Base-by-base conservation (phyloP, 371 early-diverging fungal genomes). In the Mucor irregularis region DNA sequence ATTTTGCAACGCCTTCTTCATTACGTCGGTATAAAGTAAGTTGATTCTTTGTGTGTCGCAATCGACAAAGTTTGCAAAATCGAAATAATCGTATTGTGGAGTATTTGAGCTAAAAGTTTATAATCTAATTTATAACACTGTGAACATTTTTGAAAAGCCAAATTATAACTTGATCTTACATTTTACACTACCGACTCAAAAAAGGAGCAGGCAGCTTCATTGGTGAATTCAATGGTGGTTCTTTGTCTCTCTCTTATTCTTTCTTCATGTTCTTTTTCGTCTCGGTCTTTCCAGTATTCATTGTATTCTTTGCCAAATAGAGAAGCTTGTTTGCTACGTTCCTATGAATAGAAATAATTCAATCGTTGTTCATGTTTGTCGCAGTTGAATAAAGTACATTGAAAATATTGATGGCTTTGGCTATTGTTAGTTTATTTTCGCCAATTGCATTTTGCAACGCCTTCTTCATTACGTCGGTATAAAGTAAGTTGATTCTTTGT, bases 21-120 rank as follows among this genome's bases (percentile, higher is more conserved):
- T 58, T 14, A 35, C 16, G 28, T 58, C 51, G 19, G 7, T 17
- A 26, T 58, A 45, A 19, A 33, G 29, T 22, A 31, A 35, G 42
- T 58, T 50, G 19, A 22, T 24, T n/a, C 51, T n/a, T 35, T 44
- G 25, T 21, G 47, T 29, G 56, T 49, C 37, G 7, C 30, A 17
- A 40, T 48, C 38, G 40, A 47, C 48, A 39, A 47, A 39, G 24
- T 56, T 56, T 7, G 29, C 56, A 56, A 56, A 56, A 28, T 56
- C 49, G 28, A 56, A 56, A 39, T 56, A 56, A 49, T 48, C 49
- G 31, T 47, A 56, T 30, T n/a, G n/a, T n/a, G n/a, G n/a, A n/a
- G n/a, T n/a, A n/a, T n/a, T n/a, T n/a, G n/a, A n/a, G n/a, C n/a
- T n/a, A n/a, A n/a, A n/a, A n/a, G n/a, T n/a, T n/a, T n/a, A n/a